Percentiles rank a stretch among this genome's conserved stretches.
phyloP scores from a whole-genome alignment of 768 basidiomycete genomes.

The Gelatoporia subvermispora region DNA sequence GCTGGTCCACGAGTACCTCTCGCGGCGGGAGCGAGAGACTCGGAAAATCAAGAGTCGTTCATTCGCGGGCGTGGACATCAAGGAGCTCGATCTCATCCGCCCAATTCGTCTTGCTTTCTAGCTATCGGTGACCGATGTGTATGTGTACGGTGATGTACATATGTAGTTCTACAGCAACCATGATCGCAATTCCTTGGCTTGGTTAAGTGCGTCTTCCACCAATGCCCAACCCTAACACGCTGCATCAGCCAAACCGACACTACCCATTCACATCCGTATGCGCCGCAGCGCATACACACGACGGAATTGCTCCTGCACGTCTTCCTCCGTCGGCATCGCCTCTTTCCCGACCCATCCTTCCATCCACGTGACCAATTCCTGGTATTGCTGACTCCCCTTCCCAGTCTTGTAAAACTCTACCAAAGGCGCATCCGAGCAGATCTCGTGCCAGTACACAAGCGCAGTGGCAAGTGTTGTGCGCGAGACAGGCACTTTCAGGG shows the following conservation, averaged over 20 bases:
- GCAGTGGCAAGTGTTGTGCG: slow-evolving; percentile 52
- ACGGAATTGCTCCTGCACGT: slow-evolving; percentile 24
- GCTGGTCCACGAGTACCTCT: slow-evolving; percentile 62
- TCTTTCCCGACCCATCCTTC: slow-evolving; percentile 50
- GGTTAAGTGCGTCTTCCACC: no score
- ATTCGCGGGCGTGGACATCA: slow-evolving; percentile 67
- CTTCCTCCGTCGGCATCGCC: slow-evolving; percentile 37
- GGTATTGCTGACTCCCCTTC: slow-evolving; percentile 27
- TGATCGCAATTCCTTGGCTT: no score
- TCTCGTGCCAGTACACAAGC: slow-evolving; percentile 69
- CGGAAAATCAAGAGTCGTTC: slow-evolving; percentile 64
- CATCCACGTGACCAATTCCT: slow-evolving; percentile 47
- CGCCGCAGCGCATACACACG: not conserved
- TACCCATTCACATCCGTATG: not conserved
- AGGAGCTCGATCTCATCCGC: slow-evolving; percentile 57
- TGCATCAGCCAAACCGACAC: no score
- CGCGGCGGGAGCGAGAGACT: slow-evolving; percentile 67
- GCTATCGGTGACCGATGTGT: no score
- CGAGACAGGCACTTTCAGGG: slow-evolving; percentile 48
- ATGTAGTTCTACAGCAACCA: no score
- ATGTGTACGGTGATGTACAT: no score
- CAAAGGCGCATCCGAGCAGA: slow-evolving; percentile 55
- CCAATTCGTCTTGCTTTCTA: not conserved
- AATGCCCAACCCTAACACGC: no score
- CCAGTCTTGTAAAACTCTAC: slow-evolving; percentile 38